phyloP scores from a whole-genome alignment of 148 eudicot species.

The Camellia sinensis region DNA sequence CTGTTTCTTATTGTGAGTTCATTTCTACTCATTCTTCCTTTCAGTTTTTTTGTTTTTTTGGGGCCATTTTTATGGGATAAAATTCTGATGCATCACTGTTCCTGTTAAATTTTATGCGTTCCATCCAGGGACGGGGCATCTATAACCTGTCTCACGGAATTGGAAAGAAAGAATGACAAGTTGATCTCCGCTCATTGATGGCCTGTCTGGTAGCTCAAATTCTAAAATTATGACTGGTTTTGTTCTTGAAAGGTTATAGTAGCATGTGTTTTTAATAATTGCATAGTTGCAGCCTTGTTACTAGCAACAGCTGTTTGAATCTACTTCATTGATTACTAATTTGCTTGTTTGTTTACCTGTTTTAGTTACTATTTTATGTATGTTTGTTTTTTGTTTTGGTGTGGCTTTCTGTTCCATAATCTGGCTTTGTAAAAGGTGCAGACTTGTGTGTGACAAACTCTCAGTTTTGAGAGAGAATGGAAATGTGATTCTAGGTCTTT shows the following conservation, averaged over 20 bases:
- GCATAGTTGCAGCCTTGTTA: constrained; percentile 17
- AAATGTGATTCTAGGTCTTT: too few species aligned
- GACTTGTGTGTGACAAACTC: too few species aligned
- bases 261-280: neutral
- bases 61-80: neutral
- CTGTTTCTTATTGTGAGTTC: constrained; percentile 64
- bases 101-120: neutral
- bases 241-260: neutral
- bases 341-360: constrained; percentile 6
- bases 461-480: too few species aligned
- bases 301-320: constrained; percentile 13
- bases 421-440: too few species aligned
- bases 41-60: neutral
- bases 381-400: neutral
- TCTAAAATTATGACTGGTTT: constrained; percentile 12
- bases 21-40: neutral
- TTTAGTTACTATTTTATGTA: neutral
- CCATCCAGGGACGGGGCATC: constrained; percentile 64
- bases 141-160: constrained; percentile 93
- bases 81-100: neutral
- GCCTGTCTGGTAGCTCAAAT: constrained; percentile 2
- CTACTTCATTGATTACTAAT: neutral
- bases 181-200: neutral
- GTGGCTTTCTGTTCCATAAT: neutral
- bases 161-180: constrained; percentile 80